Conservation (phyloP, 371 early-diverging fungal genomes). For the Mucor circinelloides region DNA sequence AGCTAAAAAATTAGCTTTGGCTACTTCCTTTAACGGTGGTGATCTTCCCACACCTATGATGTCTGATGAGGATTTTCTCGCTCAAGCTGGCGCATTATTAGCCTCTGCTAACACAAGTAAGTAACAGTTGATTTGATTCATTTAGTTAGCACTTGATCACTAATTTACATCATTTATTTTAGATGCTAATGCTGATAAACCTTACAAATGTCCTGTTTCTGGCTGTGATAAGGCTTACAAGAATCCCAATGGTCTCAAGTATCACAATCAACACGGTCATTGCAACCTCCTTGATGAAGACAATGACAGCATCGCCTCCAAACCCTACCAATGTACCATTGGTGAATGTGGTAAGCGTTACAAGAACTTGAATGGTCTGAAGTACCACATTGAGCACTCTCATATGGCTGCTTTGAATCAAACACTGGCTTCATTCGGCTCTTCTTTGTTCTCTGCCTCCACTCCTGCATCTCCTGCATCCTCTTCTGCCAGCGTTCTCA, state of each 20-base stretch:
- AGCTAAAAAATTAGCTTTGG: conserved; percentile 38
- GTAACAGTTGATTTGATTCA: not conserved
- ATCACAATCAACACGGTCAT: conserved; percentile 90
- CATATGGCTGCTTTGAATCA: conserved; percentile 65
- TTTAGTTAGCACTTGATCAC: conserved; percentile 4
- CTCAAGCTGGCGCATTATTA: conserved; percentile 45
- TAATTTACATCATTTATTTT: conserved; percentile 11
- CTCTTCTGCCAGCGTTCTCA: not conserved
- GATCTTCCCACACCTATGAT: conserved; percentile 27
- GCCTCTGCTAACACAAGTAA: conserved; percentile 31
- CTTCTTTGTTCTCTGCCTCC: conserved; percentile 21
- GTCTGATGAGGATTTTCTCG: conserved; percentile 44
- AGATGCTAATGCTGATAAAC: conserved; percentile 56
- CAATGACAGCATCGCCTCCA: conserved; percentile 53
- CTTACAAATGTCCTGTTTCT: conserved; percentile 77
- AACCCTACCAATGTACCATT: conserved; percentile 88
- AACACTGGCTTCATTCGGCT: conserved; percentile 43
- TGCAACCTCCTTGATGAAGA: conserved; percentile 54
- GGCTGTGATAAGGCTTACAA: conserved; percentile 96
- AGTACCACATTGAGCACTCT: conserved; percentile 91
- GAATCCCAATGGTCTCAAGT: conserved; percentile 98
- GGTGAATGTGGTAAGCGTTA: conserved; percentile 91
- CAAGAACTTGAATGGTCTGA: conserved; percentile 97
- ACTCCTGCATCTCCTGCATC: conserved; percentile 1
- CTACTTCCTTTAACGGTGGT: conserved; percentile 10